Conservation (phyloP, 139 green algal species). For the Chlorella sp. region DNA sequence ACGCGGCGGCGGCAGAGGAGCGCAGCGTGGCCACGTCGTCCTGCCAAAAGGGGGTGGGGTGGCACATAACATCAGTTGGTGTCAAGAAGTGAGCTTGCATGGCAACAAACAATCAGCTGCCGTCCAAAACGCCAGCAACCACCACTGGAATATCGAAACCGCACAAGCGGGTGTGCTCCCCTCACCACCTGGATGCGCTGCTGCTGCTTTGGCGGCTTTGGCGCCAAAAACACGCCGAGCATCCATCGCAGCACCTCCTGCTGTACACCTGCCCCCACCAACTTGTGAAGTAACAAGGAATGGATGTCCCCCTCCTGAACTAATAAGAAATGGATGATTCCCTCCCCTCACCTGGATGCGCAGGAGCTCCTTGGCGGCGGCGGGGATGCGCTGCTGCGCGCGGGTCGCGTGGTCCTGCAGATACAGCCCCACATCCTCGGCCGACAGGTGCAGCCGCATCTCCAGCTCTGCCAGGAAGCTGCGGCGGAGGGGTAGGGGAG, state of each 20-base stretch:
- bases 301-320: too few relatives aligned
- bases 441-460: slow-evolving; percentile 81
- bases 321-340: too few relatives aligned
- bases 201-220: neutral
- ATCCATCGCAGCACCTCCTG: too few relatives aligned
- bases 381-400: slow-evolving; percentile 81
- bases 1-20: slow-evolving; percentile 25
- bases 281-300: too few relatives aligned
- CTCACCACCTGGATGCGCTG: neutral
- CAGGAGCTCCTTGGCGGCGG: slow-evolving; percentile 83
- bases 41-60: slow-evolving; percentile 29
- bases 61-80: neutral
- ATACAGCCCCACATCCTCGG: slow-evolving; percentile 79
- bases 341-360: slow-evolving; percentile 42
- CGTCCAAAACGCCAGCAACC: neutral
- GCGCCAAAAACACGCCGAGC: too few relatives aligned
- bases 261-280: too few relatives aligned
- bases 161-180: too few relatives aligned
- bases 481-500: neutral
- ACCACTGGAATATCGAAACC: too few relatives aligned
- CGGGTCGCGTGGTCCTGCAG: slow-evolving; percentile 68
- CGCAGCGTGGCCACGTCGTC: slow-evolving; percentile 62
- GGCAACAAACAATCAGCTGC: neutral
- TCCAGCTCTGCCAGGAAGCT: slow-evolving; percentile 83
- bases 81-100: neutral